Evolutionary conservation across 345 rosid genomes (phyloP), one percentile per base, ranked within the genome.

Genomic region (Citropsis articulata): DNA sequence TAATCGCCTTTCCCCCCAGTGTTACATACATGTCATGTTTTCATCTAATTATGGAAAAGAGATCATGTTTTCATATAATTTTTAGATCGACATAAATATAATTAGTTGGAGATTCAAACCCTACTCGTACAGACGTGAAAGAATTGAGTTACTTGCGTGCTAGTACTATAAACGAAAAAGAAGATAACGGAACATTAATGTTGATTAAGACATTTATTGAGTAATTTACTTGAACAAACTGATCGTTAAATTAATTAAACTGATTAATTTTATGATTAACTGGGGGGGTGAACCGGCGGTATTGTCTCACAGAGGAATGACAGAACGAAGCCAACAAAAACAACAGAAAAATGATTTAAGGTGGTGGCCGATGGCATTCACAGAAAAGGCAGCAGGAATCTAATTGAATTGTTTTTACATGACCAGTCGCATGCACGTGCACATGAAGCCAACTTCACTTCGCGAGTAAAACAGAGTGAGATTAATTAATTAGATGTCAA

Each of bases 391-490:
- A 25, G 22, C 25, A 50, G 57, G 77, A 6, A 62, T 62, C 62
- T 64, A 55, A 45, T 45, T 40, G 69, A 62, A 42, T 28, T 62
- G 71, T 30, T 12, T 48, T 30, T 2, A 64, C 12, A 21, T 45
- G 5, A 63, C 9, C 24, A 8, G 19, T 25, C 0, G 72, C 78
- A 35, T 1, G 72, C 78, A 66, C 65, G 66, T 66, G 72, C 78
- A 76, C 78, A 76, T 66, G 66, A 76, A 66, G 25, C 72, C 78
- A 56, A 76, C 36, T 75, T 42, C 50, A 13, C 8, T 25, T 16
- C 5, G 30, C 3, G 33, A 22, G 57, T 6, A 53, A 53, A 53
- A 18, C 57, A 45, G 50, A 13, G 50, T 3, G 50, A 13, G 50
- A 45, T 45, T 45, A 45, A 45, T 45, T 45, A 45, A 45, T 83